phyloP scores from a whole-genome alignment of 2,329 filamentous ascomycete species.

The Epichloe bromicola region DNA sequence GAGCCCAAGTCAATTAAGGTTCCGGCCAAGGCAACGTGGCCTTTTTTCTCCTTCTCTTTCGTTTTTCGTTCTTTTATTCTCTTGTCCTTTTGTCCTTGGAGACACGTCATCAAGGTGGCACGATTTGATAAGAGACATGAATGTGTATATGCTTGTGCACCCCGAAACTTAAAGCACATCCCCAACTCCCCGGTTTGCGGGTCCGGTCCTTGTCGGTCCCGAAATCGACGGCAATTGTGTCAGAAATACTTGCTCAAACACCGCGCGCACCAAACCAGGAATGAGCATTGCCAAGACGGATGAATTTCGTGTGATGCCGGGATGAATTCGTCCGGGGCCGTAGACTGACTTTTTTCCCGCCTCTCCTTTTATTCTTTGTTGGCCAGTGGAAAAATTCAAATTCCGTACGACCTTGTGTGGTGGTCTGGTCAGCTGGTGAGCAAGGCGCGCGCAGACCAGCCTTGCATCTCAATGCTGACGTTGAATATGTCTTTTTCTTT shows the following conservation, averaged over 20 bases:
- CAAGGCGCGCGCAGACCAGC: background rate
- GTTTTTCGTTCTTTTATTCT: background rate
- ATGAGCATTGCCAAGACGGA: background rate
- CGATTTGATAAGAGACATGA: background rate
- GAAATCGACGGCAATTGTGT: too few species aligned
- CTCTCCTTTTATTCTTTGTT: background rate
- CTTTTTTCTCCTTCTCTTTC: too few species aligned
- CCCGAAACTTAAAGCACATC: background rate
- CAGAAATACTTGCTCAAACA: constrained; percentile 1
- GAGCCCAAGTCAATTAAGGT: background rate
- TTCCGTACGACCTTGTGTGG: background rate
- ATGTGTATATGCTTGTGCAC: background rate
- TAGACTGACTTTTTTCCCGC: background rate
- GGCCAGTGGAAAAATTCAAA: background rate
- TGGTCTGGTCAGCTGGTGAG: background rate
- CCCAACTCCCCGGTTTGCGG: too few species aligned
- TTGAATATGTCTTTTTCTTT: background rate
- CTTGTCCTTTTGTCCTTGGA: background rate
- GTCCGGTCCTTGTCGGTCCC: too few species aligned
- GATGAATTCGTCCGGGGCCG: background rate
- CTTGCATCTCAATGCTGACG: background rate
- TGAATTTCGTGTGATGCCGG: background rate
- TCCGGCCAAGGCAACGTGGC: background rate
- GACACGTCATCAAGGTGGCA: background rate
- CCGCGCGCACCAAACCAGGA: background rate